Evolutionary conservation across 768 basidiomycete species (phyloP), one percentile per base, ranked within the genome.

Genomic region (Lentinus tigrinus): DNA sequence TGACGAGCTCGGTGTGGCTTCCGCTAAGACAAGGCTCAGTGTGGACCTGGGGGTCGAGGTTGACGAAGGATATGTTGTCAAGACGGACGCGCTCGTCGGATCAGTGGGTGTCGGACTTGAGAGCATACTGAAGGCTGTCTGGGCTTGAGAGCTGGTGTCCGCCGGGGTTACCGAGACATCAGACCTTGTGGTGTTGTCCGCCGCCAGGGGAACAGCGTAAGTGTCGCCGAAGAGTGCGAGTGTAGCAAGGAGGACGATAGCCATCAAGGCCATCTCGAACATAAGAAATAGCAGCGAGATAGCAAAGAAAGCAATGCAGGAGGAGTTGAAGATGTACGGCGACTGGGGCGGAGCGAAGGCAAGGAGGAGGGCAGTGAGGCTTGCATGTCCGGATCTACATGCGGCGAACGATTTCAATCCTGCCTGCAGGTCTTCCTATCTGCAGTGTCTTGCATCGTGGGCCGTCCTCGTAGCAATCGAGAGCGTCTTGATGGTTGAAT

Each of bases 201-300:
- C 47, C 10, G 13, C 40, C 1, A 57, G 47, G 6, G 61, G 61
- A 11, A 54, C 48, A 14, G 61, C 52, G 26, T 54, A n/a, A 34
- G 47, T 27, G 23, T 58, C 24, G 21, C 21, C 47, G 11, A 62
- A 47, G 40, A 52, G 21, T 19, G 53, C 52, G 28, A 58, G 50
- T 8, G 56, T 16, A 8, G 52, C 52, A 40, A 58, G 44, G 26
- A 62, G 36, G 27, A 62, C 40, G n/a, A 53, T 52, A 52, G 56
- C 56, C 56, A 36, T 62, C 56, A 58, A 62, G 52, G 61, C 61
- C 61, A 62, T 62, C 19, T 43, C 52, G 56, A 54, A 55, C 46
- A 53, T 47, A 42, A 39, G 14, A n/a, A 8, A 28, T 21, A 31
- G 27, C 14, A 47, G 21, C 42, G 7, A 48, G 40, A 34, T 31